Base-by-base conservation (phyloP, 2,329 filamentous ascomycete genomes). In the Apiospora sp. region DNA sequence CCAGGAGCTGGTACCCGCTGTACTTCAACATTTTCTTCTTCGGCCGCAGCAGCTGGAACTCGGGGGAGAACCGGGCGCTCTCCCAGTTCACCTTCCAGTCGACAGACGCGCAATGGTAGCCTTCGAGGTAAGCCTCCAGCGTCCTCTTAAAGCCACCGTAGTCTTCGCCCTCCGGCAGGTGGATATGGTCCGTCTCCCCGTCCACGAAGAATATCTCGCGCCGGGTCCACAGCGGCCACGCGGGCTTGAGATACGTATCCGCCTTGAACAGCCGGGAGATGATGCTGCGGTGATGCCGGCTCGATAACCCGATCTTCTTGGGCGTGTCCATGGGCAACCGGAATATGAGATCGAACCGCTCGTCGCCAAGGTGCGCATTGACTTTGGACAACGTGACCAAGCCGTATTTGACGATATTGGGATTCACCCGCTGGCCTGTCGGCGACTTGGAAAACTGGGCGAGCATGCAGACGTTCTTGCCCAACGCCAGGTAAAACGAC, bases 221-320 rank as follows among this genome's bases (percentile, higher is more conserved):
- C 48, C 86, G 85, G 74, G 89, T 88, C 79, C 88, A 85, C 49
- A 87, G 85, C 13, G 88, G 88, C 88, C 88, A 90, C 72, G 87
- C 87, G 0, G 88, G 88, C 77, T 89, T 90, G 64, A 90, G 79
- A 71, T 86, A 87, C 49, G 87, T 86, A 76, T 90, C 88, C 41
- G 85, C 85, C 71, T 86, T 88, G 72, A 87, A 87, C 44, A 90
- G 81, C 1, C 85, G 87, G 70, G 87, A 85, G 67, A 90, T 86
- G 67, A 90, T 87, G 51, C 84, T 86, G 43, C 87, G 84, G 76
- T 88, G 88, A 76, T 87, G 85, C 37, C 86, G 83, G 75, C 88
- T 90, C 14, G 88, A 86, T 27, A 90, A 83, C 71, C 89, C 86
- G 4, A 87, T 78, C 68, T 85, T 84, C 24, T 79, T 82, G 54